Evolutionary conservation across 2,329 filamentous ascomycete species (phyloP), one percentile per base, ranked within the genome.

Genomic region (Aspergillus sp.): DNA sequence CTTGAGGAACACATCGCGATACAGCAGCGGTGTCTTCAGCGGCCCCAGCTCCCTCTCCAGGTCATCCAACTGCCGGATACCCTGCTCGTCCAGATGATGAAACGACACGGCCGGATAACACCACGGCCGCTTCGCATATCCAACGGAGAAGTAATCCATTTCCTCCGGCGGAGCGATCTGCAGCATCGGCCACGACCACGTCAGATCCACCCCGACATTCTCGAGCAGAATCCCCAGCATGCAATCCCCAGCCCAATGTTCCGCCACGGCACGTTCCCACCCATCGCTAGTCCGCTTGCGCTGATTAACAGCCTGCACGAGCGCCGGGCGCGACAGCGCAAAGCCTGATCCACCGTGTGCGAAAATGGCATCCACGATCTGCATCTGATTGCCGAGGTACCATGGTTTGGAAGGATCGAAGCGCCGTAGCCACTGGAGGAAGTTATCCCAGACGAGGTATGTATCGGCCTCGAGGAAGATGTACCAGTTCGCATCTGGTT

Each of bases 401-500:
- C 76, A 74, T 4, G 80, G 77, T 36, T 78, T 68, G 0, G 65
- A 69, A 3, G 79, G 63, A 63, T 86, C 78, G 57, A 82, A 76
- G 19, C 78, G 72, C 5, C 72, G 73, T 25, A 87, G 72, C 82
- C 82, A 86, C 25, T 76, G 71, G 15, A 84, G 64, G 49, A 86
- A 64, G 53, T 82, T 83, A 39, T 76, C 72, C 76, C 83, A 83
- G 21, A 84, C 70, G 15, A 86, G 70, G 64, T 83, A 86, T 0
- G 83, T 85, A 65, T 87, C 84, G 0, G 81, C 79, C 63, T 86
- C 84, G 21, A 84, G 77, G 67, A 86, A 86, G 56, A 84, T 73
- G 62, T 81, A 87, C 84, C 84, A 87, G 54, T 81, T 81, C 48
- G 80, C 79, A 11, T 82, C 69, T 0, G 82, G 82, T 27, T 63